These are phyloP conservation scores for Nannizziopsis arthrosporioides DNA, from an alignment of 2,329 filamentous ascomycete genomes.

Conservation along the genomic window DNA sequence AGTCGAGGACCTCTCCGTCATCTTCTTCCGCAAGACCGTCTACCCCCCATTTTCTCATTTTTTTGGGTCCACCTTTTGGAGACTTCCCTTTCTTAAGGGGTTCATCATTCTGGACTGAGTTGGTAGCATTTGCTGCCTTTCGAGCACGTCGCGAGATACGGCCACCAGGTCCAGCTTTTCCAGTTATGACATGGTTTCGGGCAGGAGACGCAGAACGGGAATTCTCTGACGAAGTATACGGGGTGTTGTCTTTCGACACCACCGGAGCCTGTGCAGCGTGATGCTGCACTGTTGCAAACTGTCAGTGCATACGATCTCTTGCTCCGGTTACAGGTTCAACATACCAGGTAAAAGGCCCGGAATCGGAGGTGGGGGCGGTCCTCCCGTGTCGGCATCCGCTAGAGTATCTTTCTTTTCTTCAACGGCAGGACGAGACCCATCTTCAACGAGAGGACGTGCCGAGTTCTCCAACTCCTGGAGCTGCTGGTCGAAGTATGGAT, in stretches of 20 bases:
- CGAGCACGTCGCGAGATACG: constrained; percentile 73
- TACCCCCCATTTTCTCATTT: constrained; percentile 82
- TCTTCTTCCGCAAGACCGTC: constrained; percentile 80
- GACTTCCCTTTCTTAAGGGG: constrained; percentile 47
- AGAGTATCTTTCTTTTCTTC: constrained; percentile 37
- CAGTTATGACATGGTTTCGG: constrained; percentile 40
- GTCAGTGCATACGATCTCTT: constrained; percentile 13
- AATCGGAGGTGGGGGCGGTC: constrained; percentile 41
- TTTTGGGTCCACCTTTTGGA: constrained; percentile 54
- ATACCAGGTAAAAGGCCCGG: constrained; percentile 42
- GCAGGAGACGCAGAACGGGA: constrained; percentile 69
- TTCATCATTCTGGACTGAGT: constrained; percentile 63
- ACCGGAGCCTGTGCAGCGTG: constrained; percentile 32
- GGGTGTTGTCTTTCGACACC: constrained; percentile 56
- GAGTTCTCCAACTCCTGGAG: constrained; percentile 56
- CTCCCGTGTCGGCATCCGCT: constrained; percentile 40
- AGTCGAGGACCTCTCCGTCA: constrained; percentile 70
- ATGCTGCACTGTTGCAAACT: constrained; percentile 31
- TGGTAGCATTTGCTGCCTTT: constrained; percentile 47
- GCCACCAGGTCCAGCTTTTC: constrained; percentile 54
- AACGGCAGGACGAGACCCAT: constrained; percentile 30
- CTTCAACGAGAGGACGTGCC: constrained; percentile 32
- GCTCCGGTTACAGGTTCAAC: background rate
- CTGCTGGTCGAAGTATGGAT: constrained; percentile 90
- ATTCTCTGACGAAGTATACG: constrained; percentile 57